Percentiles rank a stretch among this genome's conserved stretches.
Evolutionary conservation across 768 basidiomycete species (phyloP).

Genomic region (Multifurca ochricompacta): DNA sequence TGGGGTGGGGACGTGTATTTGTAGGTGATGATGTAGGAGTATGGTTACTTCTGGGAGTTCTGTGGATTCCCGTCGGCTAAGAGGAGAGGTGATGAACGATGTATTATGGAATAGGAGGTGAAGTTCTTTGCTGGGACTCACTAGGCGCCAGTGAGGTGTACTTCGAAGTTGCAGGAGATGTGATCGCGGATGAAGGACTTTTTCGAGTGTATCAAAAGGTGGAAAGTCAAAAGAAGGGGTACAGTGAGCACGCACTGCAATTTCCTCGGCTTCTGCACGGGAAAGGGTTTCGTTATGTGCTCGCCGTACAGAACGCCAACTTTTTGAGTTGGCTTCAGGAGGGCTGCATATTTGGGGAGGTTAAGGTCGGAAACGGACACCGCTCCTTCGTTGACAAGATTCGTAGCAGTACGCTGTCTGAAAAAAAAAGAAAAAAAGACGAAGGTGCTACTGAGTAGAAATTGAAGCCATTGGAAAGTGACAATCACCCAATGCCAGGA

Average conservation of each 20-base stretch:
- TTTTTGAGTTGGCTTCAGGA: constrained; percentile 34
- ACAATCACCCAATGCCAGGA: constrained; percentile 43
- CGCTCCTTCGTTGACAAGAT: constrained; percentile 47
- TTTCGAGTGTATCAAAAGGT: background rate
- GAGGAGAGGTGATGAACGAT: background rate
- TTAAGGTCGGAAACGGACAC: constrained; percentile 35
- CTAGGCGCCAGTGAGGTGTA: constrained; percentile 50
- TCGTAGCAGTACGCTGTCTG: constrained; percentile 29
- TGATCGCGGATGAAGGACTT: constrained; percentile 45
- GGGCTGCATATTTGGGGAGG: constrained; percentile 29
- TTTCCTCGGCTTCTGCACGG: constrained; percentile 35
- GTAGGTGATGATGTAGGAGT: constrained; percentile 39
- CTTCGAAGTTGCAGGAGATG: constrained; percentile 41
- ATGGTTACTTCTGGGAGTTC: constrained; percentile 34
- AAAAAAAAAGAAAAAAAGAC: background rate
- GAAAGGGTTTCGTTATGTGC: constrained; percentile 31
- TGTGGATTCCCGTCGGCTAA: constrained; percentile 41
- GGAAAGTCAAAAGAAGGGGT: background rate
- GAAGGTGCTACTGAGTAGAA: too few relatives aligned
- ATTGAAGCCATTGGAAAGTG: background rate
- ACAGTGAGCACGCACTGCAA: constrained; percentile 33
- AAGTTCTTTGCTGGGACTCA: constrained; percentile 33
- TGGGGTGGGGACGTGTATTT: constrained; percentile 37
- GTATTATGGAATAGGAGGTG: background rate
- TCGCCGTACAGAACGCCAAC: constrained; percentile 35